phyloP scores from a whole-genome alignment of 2,329 filamentous ascomycete species.

The Colletotrichum godetiae region DNA sequence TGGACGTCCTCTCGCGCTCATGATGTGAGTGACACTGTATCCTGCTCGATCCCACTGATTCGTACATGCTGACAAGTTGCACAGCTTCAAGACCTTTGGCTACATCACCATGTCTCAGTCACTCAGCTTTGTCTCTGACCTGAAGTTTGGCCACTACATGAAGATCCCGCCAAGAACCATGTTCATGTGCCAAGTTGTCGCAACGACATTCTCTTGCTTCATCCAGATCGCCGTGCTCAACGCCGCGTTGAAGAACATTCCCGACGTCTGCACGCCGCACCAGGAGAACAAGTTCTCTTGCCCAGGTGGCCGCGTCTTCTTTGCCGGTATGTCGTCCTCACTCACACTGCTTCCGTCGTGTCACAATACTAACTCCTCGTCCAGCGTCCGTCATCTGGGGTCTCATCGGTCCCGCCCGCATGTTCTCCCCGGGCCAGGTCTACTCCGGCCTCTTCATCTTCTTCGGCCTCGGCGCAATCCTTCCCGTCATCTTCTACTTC shows the following conservation, averaged over 20 bases:
- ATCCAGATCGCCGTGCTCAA: constrained; percentile 75
- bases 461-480: constrained; percentile 66
- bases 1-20: constrained; percentile 76
- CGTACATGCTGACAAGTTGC: constrained; percentile 32
- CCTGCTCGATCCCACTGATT: constrained; percentile 11
- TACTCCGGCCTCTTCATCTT: constrained; percentile 71
- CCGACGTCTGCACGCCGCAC: constrained; percentile 69
- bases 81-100: constrained; percentile 71
- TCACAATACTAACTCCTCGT: constrained; percentile 1
- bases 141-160: constrained; percentile 82
- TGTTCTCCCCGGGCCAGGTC: constrained; percentile 72
- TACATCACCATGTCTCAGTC: constrained; percentile 75
- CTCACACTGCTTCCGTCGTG: neutral
- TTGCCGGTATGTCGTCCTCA: constrained; percentile 57
- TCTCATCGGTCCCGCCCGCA: constrained; percentile 70
- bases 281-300: constrained; percentile 72
- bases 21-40: constrained; percentile 65
- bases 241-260: constrained; percentile 69
- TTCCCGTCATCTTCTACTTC: constrained; percentile 64
- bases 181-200: constrained; percentile 74
- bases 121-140: constrained; percentile 71
- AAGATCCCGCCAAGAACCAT: constrained; percentile 75
- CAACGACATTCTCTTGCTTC: constrained; percentile 74
- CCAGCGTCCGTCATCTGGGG: constrained; percentile 75
- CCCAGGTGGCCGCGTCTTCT: constrained; percentile 72